phyloP scores from a whole-genome alignment of 345 rosid genomes.

The Gossypium rotundifolium region DNA sequence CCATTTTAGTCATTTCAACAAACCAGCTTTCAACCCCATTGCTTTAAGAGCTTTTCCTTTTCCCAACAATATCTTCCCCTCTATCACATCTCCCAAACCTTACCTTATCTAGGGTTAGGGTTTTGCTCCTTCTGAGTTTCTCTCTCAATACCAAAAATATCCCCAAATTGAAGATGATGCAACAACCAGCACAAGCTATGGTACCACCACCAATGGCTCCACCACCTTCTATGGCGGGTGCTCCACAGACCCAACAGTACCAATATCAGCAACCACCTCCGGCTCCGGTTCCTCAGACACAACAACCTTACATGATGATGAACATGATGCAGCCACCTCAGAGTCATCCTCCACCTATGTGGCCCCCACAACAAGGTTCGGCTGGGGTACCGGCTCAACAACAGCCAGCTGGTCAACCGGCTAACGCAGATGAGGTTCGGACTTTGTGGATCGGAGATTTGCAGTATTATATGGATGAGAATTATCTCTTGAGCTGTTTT shows the following conservation, averaged over 20 bases:
- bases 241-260: constrained; percentile 36
- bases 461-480: constrained; percentile 96
- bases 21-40: background rate
- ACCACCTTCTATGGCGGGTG: constrained; percentile 27
- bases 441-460: constrained; percentile 96
- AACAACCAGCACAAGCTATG: constrained; percentile 41
- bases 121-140: constrained; percentile 4
- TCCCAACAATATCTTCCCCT: background rate
- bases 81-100: constrained; percentile 3
- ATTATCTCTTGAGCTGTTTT: constrained; percentile 48
- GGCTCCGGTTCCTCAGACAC: constrained; percentile 29
- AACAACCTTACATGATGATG: constrained; percentile 49
- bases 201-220: constrained; percentile 33
- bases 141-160: background rate
- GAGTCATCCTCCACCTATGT: constrained; percentile 49
- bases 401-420: constrained; percentile 33
- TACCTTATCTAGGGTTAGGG: constrained; percentile 31
- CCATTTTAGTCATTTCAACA: constrained; percentile 7
- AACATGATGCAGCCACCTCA: constrained; percentile 31
- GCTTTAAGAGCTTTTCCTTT: background rate
- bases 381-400: constrained; percentile 20
- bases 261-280: constrained; percentile 40
- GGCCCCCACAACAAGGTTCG: constrained; percentile 38
- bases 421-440: constrained; percentile 62
- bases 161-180: constrained; percentile 40